Evolutionary conservation across 768 basidiomycete genomes (phyloP).

Genomic region (Podaxis rugospora): DNA sequence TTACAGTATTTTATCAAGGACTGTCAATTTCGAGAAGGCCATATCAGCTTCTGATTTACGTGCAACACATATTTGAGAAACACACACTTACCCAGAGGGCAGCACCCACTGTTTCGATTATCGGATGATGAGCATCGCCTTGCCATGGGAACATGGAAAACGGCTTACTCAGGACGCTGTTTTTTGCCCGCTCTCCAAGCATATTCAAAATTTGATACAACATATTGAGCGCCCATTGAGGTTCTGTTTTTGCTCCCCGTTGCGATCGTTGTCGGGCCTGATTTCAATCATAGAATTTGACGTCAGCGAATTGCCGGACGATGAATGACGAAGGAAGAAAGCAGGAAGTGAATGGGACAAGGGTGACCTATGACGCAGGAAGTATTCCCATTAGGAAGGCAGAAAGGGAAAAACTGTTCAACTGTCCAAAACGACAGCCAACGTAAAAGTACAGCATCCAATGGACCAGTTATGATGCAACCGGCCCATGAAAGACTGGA

Average conservation of each 20-base stretch:
- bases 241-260: slow-evolving; percentile 32
- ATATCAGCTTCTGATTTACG: slow-evolving; percentile 5
- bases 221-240: slow-evolving; percentile 38
- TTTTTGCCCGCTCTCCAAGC: slow-evolving; percentile 46
- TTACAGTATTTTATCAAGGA: slow-evolving; percentile 63
- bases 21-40: slow-evolving; percentile 28
- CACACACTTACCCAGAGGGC: slow-evolving; percentile 57
- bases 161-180: slow-evolving; percentile 39
- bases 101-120: slow-evolving; percentile 44
- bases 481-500: background rate
- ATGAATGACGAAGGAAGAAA: slow-evolving; percentile 1
- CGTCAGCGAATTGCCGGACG: background rate
- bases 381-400: background rate
- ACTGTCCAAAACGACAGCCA: background rate
- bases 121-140: slow-evolving; percentile 10
- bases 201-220: slow-evolving; percentile 41
- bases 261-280: slow-evolving; percentile 37
- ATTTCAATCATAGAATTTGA: background rate
- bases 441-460: background rate
- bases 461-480: slow-evolving; percentile 9
- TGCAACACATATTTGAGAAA: slow-evolving; percentile 3
- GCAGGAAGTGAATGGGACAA: background rate
- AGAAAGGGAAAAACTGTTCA: background rate
- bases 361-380: slow-evolving; percentile 5
- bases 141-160: slow-evolving; percentile 1